A percentile compares a stretch with the other conserved stretches of the same genome.
These are phyloP conservation scores for Sistotremastrum suecicum DNA, from an alignment of 768 basidiomycete genomes.

Conservation along the genomic window DNA sequence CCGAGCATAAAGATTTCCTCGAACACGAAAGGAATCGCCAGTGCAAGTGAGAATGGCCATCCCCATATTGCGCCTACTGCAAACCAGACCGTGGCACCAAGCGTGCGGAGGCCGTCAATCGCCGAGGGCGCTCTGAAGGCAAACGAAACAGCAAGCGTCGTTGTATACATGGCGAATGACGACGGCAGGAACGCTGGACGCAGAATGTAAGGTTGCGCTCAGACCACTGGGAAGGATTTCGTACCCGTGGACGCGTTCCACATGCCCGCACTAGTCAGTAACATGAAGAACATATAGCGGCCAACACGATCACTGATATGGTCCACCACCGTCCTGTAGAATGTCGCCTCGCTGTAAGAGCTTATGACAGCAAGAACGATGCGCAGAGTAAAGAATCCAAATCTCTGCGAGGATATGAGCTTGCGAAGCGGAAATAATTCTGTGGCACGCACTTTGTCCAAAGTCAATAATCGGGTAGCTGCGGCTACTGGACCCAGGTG, in stretches of 20 bases:
- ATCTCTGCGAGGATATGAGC: conserved; percentile 38
- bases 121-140: conserved; percentile 44
- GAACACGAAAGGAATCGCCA: conserved; percentile 77
- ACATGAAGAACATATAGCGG: conserved; percentile 83
- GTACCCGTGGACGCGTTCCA: conserved; percentile 81
- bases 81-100: conserved; percentile 54
- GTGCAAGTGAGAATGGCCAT: conserved; percentile 90
- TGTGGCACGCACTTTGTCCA: conserved; percentile 51
- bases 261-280: conserved; percentile 83
- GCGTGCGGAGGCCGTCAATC: conserved; percentile 38
- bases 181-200: conserved; percentile 80
- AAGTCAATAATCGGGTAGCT: conserved; percentile 34
- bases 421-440: background rate
- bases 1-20: conserved; percentile 80
- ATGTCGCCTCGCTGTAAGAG: conserved; percentile 61
- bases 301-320: conserved; percentile 82
- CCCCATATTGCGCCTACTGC: conserved; percentile 80
- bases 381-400: conserved; percentile 80
- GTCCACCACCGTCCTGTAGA: conserved; percentile 71
- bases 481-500: conserved; percentile 59
- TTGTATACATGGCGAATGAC: conserved; percentile 88
- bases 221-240: conserved; percentile 9
- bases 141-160: conserved; percentile 63
- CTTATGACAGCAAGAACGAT: conserved; percentile 63
- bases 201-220: conserved; percentile 5